These are phyloP conservation scores for Zygoascus ofunaensis DNA, from an alignment of 805 yeast species.

Conservation along the genomic window DNA sequence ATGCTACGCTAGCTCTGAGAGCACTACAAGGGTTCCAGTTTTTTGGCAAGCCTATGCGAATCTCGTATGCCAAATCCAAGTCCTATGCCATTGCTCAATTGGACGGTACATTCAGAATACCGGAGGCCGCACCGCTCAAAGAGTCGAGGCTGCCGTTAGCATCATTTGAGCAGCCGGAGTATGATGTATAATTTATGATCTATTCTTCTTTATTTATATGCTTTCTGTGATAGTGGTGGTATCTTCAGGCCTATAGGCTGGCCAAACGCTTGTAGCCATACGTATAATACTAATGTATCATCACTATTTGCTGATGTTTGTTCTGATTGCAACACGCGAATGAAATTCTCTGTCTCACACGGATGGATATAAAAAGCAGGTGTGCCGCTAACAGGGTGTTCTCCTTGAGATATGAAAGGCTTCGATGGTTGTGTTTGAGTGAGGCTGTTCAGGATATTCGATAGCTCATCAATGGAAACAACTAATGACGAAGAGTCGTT, in stretches of 20 bases:
- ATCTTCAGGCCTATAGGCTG: constrained; percentile 26
- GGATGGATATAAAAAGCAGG: constrained; percentile 34
- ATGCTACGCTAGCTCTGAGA: constrained; percentile 27
- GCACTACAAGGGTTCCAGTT: constrained; percentile 25
- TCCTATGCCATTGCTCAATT: constrained; percentile 24
- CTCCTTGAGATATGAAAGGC: constrained; percentile 16
- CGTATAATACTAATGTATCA: constrained; percentile 10
- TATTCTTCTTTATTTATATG: not conserved
- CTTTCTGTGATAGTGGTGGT: not conserved
- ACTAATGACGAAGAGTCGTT: constrained; percentile 9
- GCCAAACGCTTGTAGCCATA: constrained; percentile 25
- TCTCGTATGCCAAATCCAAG: constrained; percentile 25
- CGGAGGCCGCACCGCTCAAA: constrained; percentile 12
- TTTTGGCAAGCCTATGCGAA: constrained; percentile 28
- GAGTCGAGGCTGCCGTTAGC: constrained; percentile 14
- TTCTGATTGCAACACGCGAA: constrained; percentile 11
- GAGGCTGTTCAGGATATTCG: too few relatives aligned
- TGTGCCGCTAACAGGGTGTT: constrained; percentile 23
- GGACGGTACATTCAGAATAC: constrained; percentile 23
- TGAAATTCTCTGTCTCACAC: constrained; percentile 30
- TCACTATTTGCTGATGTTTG: constrained; percentile 4
- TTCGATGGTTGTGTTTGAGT: too few relatives aligned
- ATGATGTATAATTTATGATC: not conserved
- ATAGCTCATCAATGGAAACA: constrained; percentile 10
- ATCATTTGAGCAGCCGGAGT: constrained; percentile 7